Evolutionary conservation across 192 early-diverging fungal species (phyloP).

Genomic region (Chytriomyces sp.): DNA sequence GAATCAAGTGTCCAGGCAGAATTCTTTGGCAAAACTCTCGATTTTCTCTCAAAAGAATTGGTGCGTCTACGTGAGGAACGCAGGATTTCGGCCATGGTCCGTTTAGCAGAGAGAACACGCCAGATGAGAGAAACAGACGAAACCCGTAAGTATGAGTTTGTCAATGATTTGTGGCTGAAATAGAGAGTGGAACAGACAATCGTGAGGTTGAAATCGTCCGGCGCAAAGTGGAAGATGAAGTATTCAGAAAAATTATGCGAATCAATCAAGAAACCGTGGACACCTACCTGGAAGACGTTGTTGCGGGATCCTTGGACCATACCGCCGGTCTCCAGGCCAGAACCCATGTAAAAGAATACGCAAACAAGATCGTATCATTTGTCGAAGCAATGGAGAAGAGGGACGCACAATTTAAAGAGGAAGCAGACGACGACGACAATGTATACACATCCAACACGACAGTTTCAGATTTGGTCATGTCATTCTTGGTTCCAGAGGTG

Average conservation of each 20-base stretch:
- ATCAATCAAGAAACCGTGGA: conserved; percentile 64
- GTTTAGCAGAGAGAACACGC: conserved; percentile 59
- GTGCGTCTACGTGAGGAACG: conserved; percentile 55
- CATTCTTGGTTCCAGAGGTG: conserved; percentile 63
- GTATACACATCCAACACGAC: conserved; percentile 13
- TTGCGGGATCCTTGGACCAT: conserved; percentile 40
- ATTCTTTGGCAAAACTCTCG: conserved; percentile 52
- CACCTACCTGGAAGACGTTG: conserved; percentile 56
- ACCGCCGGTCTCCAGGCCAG: conserved; percentile 44
- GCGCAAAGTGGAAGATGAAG: conserved; percentile 51
- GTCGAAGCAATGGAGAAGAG: conserved; percentile 40
- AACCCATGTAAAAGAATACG: conserved; percentile 50
- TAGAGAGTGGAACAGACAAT: neutral
- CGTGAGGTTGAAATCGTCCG: conserved; percentile 5
- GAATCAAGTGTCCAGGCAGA: conserved; percentile 49
- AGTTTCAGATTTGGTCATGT: conserved; percentile 54
- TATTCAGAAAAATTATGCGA: conserved; percentile 60
- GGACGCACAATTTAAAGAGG: conserved; percentile 15
- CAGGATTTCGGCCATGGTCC: conserved; percentile 55
- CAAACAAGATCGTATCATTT: conserved; percentile 38
- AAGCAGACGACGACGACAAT: neutral
- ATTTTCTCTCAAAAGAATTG: conserved; percentile 61
- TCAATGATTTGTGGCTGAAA: too few species aligned
- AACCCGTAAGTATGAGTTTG: too few species aligned
- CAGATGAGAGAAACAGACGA: conserved; percentile 59